Base-by-base conservation (phyloP, 305 asterid genomes). In the Fraxinus greggii region DNA sequence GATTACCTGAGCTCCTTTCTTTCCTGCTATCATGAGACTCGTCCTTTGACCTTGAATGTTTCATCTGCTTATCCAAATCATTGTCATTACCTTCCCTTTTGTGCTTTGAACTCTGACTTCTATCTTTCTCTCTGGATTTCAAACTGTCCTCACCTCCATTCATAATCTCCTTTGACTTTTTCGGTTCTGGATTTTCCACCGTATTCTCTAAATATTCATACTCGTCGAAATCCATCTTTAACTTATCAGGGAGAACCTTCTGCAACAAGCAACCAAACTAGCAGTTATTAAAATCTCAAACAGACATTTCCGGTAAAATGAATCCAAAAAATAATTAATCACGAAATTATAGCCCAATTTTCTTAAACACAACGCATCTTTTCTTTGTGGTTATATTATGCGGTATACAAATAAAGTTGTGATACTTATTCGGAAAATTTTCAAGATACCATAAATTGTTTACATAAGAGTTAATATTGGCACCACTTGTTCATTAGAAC, bases 211-310 rank as follows among this genome's bases (percentile, higher is more conserved):
- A 84, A 81, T 92, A 89, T 28, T 86, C 92, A 74, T 87, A 83
- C 88, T 92, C 93, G 45, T 92, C 97, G 77, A 88, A 89, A 84
- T 90, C 93, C 97, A 92, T 92, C 15, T 63, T 73, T 36, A 4
- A 8, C 31, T 72, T 36, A 4, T 23, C 76, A 26, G 65, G 69
- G 29, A 56, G 24, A 67, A 42, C 32, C 42, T 48, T 65, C 38
- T 65, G 78, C 33, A 35, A 48, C 65, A 42, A 24, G 35, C 23
- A 75, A 29, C 61, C 17, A 12, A 40, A 23, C 40, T 17, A 70
- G 40, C 75, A 24, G 13, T 19, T 73, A 36, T 19, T 42, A 75
- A 75, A 75, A 38, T 12, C 63, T 23, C 29, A 38, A 38, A 40
- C 63, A 75, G 35, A 38, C 24, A 38, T 61, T 61, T 61, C 12